These are phyloP conservation scores for Pythium oligandrum DNA, from an alignment of 352 stramenopile genomes.

Conservation along the genomic window DNA sequence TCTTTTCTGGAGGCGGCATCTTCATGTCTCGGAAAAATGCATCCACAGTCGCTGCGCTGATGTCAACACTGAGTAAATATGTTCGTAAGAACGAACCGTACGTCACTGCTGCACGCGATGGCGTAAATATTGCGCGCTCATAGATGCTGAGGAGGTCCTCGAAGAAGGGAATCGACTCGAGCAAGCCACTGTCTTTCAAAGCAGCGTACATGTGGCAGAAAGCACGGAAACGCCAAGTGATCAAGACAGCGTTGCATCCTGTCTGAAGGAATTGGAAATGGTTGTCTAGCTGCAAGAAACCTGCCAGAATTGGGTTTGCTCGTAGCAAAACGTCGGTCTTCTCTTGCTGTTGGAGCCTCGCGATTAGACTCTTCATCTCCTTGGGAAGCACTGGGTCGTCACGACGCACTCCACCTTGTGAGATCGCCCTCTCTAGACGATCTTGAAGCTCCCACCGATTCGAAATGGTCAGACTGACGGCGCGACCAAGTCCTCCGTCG, in stretches of 20 bases:
- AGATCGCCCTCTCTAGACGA: constrained; percentile 10
- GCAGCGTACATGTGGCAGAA: constrained; percentile 26
- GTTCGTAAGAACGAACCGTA: constrained; percentile 21
- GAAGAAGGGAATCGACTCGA: constrained; percentile 21
- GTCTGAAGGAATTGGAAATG: constrained; percentile 24
- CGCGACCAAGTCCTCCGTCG: constrained; percentile 10
- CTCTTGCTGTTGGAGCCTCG: not conserved
- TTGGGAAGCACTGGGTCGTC: constrained; percentile 12
- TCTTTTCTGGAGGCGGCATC: constrained; percentile 2
- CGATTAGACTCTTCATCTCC: not conserved
- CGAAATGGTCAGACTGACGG: constrained; percentile 19
- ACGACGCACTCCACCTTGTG: constrained; percentile 15
- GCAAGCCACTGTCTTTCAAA: constrained; percentile 10
- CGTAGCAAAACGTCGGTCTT: constrained; percentile 12
- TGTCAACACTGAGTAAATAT: constrained; percentile 26
- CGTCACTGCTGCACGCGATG: constrained; percentile 16
- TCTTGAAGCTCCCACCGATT: constrained; percentile 17
- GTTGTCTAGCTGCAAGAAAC: constrained; percentile 18
- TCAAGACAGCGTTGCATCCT: constrained; percentile 16
- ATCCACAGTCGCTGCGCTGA: constrained; percentile 22
- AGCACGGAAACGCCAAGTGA: constrained; percentile 21
- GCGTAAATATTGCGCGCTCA: constrained; percentile 25
- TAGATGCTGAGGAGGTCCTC: constrained; percentile 23
- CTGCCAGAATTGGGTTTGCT: constrained; percentile 23
- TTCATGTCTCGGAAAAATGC: constrained; percentile 13